These are phyloP conservation scores for Populus deltoides DNA, from an alignment of 345 rosid species.

Conservation along the genomic window DNA sequence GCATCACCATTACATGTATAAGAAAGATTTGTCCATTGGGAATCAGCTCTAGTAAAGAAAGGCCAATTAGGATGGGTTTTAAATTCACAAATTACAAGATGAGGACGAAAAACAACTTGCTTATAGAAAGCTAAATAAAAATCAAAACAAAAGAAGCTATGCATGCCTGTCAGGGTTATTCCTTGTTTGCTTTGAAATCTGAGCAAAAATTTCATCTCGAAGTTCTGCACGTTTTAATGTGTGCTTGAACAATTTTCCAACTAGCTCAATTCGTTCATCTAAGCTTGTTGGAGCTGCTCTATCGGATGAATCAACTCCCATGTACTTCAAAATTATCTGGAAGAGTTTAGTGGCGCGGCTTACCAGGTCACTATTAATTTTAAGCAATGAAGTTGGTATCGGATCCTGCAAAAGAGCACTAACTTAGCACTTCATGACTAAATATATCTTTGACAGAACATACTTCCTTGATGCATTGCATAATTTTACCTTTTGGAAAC, in stretches of 20 bases:
- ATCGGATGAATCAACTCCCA: conserved; percentile 90
- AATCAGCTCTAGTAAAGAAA: not conserved
- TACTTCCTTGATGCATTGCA: not conserved
- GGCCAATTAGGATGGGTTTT: not conserved
- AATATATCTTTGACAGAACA: not conserved
- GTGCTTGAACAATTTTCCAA: conserved; percentile 80
- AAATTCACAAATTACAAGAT: not conserved
- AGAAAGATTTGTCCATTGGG: not conserved
- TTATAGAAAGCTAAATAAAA: not conserved
- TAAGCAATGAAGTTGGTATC: conserved; percentile 88
- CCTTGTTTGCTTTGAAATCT: conserved; percentile 94
- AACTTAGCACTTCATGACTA: conserved; percentile 15
- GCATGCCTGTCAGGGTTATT: conserved; percentile 81
- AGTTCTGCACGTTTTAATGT: conserved; percentile 89
- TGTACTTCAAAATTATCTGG: conserved; percentile 79
- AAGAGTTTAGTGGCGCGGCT: conserved; percentile 86
- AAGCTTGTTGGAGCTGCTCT: conserved; percentile 62
- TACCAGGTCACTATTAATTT: conserved; percentile 71
- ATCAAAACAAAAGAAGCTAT: not conserved
- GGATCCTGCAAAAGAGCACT: conserved; percentile 60
- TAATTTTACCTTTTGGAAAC: conserved; percentile 78
- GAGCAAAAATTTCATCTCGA: conserved; percentile 93
- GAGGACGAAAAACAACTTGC: not conserved
- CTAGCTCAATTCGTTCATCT: conserved; percentile 85
- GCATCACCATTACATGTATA: not conserved